Evolutionary conservation across 441 rosid species (phyloP), one percentile per base, ranked within the genome.

Genomic region (Populus hybrid): DNA sequence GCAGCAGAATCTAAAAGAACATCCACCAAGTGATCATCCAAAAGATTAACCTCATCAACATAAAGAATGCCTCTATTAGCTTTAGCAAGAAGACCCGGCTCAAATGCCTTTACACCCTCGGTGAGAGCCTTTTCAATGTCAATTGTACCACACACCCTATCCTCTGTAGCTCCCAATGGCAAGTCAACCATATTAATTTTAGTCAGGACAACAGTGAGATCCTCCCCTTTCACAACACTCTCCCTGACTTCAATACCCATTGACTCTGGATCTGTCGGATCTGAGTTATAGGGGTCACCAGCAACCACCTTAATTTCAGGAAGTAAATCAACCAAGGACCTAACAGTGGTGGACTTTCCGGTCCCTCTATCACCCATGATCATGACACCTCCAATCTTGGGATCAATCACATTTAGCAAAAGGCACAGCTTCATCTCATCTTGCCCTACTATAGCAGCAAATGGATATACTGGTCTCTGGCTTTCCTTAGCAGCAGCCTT

Each of bases 321-420:
- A 32, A 95, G 92, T 70, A 92, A 83, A 89, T 95, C 99, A 28
- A 91, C 92, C 84, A 95, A 82, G 0, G 99, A 95, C 83, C 98
- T 85, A 69, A 95, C 99, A 3, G 95, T 76, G 16, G 98, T 93
- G 66, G 98, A 95, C 83, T 93, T 95, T 53, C 98, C 97, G 0
- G 98, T 95, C 73, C 98, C 98, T 82, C 98, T 91, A 79, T 95
- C 98, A 46, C 97, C 98, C 98, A 95, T 93, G 67, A 95, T 93
- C 97, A 95, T 93, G 73, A 95, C 98, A 71, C 98, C 98, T 16
- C 99, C 98, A 77, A 95, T 92, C 89, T 92, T 95, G 12, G 97
- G 96, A 83, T 95, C 99, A 66, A 93, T 95, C 84, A 95, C 98
- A 71, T 93, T 93, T 46, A 95, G 79, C 81, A 95, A 79, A 75